Evolutionary conservation across 257 asterid genomes (phyloP).

Genomic region (Catharanthus roseus): DNA sequence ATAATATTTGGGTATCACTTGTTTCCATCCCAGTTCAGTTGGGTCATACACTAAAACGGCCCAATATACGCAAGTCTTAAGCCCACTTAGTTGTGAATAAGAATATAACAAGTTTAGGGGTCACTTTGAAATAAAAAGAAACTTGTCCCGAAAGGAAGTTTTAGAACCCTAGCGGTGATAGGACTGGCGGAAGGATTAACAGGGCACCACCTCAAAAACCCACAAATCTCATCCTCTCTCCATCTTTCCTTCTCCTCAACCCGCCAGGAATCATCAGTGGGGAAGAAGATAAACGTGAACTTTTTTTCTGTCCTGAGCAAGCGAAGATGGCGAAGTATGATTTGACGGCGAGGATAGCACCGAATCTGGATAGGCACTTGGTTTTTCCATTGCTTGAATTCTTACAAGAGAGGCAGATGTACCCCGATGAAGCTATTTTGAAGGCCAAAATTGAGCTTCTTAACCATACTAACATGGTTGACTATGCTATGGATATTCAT

Average conservation of each 20-base stretch:
- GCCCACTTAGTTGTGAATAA: no score
- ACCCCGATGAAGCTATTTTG: conserved; percentile 64
- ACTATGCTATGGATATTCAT: conserved; percentile 94
- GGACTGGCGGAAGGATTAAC: no score
- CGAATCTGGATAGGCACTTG: conserved; percentile 77
- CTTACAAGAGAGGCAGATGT: conserved; percentile 67
- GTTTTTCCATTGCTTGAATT: conserved; percentile 88
- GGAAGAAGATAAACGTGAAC: background rate
- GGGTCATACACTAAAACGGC: no score
- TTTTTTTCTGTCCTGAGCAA: no score
- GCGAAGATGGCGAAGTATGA: conserved; percentile 55
- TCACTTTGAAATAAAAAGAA: no score
- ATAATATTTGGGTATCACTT: no score
- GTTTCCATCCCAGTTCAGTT: no score
- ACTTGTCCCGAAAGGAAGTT: no score
- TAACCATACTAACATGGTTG: conserved; percentile 91
- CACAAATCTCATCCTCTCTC: background rate
- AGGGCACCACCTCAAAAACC: no score
- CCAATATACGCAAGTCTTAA: no score
- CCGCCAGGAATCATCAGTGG: background rate
- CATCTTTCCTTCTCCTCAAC: background rate
- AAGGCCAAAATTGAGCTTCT: conserved; percentile 85
- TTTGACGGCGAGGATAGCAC: conserved; percentile 74
- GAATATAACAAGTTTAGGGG: no score
- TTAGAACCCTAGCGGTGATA: no score